Conservation (phyloP, 2,329 filamentous ascomycete species). For the Aspergillus brasiliensis region DNA sequence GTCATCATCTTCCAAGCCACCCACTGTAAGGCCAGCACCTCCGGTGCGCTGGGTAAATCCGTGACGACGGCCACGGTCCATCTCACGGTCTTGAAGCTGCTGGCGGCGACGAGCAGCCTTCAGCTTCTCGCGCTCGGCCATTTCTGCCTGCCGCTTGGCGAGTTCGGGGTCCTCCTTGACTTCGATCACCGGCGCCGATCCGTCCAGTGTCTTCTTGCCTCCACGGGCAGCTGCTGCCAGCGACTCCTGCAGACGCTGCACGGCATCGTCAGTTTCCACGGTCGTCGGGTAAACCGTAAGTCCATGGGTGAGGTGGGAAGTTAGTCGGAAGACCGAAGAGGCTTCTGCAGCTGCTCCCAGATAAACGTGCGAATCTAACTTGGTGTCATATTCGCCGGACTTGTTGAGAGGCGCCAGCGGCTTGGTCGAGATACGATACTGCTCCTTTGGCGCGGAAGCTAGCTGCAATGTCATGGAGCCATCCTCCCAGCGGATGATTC, state of each 20-base stretch:
- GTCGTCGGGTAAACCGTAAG: constrained; percentile 60
- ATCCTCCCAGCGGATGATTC: constrained; percentile 68
- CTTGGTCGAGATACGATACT: constrained; percentile 62
- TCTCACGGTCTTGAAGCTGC: constrained; percentile 57
- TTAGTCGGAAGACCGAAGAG: constrained; percentile 60
- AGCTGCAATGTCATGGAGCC: constrained; percentile 67
- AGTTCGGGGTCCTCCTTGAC: constrained; percentile 65
- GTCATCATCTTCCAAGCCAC: constrained; percentile 62
- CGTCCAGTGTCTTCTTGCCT: constrained; percentile 53
- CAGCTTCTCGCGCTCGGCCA: constrained; percentile 60
- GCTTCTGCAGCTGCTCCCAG: constrained; percentile 61
- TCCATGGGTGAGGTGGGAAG: constrained; percentile 64
- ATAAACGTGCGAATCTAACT: constrained; percentile 65
- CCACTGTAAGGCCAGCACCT: constrained; percentile 55
- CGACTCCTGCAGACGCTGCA: constrained; percentile 63
- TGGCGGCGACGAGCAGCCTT: constrained; percentile 57
- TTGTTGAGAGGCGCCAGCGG: constrained; percentile 59
- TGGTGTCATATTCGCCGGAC: constrained; percentile 54
- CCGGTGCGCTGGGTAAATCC: constrained; percentile 50
- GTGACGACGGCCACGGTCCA: constrained; percentile 54
- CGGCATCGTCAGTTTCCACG: constrained; percentile 60
- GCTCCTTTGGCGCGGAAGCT: constrained; percentile 61
- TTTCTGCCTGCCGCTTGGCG: constrained; percentile 61
- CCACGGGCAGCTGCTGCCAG: constrained; percentile 59
- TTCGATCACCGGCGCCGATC: constrained; percentile 59